These are phyloP conservation scores for Pseudogymnoascus sp. DNA, from an alignment of 2,329 filamentous ascomycete species.

Conservation along the genomic window DNA sequence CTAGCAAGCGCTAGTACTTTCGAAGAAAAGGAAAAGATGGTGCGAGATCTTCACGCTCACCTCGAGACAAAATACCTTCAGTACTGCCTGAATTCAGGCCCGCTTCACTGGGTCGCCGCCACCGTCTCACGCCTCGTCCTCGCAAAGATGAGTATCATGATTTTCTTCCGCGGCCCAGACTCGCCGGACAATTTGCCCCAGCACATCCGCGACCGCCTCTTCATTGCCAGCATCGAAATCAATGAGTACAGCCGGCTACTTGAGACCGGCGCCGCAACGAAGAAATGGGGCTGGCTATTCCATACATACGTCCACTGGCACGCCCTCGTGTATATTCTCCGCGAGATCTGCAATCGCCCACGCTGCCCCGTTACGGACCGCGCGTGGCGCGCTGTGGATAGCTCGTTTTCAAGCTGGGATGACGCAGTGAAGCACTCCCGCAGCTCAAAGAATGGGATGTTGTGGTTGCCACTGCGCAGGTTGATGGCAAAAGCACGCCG, in stretches of 20 bases:
- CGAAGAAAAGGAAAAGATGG: slow-evolving; percentile 28
- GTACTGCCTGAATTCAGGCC: slow-evolving; percentile 33
- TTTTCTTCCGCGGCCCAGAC: slow-evolving; percentile 27
- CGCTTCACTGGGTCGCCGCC: slow-evolving; percentile 45
- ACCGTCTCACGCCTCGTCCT: slow-evolving; percentile 35
- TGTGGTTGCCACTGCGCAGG: slow-evolving; percentile 57
- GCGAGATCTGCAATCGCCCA: slow-evolving; percentile 32
- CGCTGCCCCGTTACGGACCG: slow-evolving; percentile 33
- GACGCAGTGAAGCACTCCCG: slow-evolving; percentile 18
- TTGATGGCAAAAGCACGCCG: slow-evolving; percentile 52
- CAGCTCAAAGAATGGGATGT: slow-evolving; percentile 42
- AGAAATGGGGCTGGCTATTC: slow-evolving; percentile 37
- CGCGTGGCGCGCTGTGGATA: slow-evolving; percentile 35
- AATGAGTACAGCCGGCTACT: slow-evolving; percentile 35
- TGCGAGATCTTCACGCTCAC: slow-evolving; percentile 25
- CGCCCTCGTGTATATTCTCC: slow-evolving; percentile 37
- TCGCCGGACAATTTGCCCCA: slow-evolving; percentile 26
- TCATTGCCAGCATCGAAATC: slow-evolving; percentile 34
- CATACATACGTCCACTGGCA: slow-evolving; percentile 39
- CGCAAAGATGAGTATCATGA: slow-evolving; percentile 33
- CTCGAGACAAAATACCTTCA: slow-evolving; percentile 28
- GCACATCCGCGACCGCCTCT: slow-evolving; percentile 31
- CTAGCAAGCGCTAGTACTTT: slow-evolving; percentile 16
- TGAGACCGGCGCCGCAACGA: slow-evolving; percentile 31
- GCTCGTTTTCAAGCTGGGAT: slow-evolving; percentile 24